Evolutionary conservation across 108 stramenopile genomes (phyloP), one percentile per base, ranked within the genome.

Genomic region (Skeletonema tropicum): DNA sequence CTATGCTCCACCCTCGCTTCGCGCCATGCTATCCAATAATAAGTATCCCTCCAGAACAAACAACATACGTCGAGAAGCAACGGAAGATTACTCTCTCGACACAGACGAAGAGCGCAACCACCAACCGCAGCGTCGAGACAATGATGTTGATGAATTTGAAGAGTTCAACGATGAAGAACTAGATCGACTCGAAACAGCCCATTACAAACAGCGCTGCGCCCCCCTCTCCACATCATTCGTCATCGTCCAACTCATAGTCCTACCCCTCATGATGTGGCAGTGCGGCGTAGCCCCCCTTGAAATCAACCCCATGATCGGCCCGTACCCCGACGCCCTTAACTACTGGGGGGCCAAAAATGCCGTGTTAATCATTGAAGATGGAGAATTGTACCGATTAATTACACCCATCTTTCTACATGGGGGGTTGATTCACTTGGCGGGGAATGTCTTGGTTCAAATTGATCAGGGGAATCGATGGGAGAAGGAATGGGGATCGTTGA

Each of bases 321-420:
- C 92, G 0, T 91, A 91, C 64, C 95, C 95, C 13, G 91, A 92
- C 66, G 89, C 89, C 15, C 62, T 95, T 2, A 83, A 82, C 63
- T 88, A 95, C 30, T 96, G 92, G 92, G 95, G 95, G 15, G 95
- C 87, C 62, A 96, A 96, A 62, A 96, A 96, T 68, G 74, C 92
- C 3, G 82, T 89, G 48, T 57, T 86, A 26, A 94, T 96, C 58
- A 67, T 96, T 23, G 92, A 92, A 7, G 90, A 91, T 48, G 84
- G 80, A 17, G 90, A 96, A 69, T 84, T 77, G 69, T 93, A 80
- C 76, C 68, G 95, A 30, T 57, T 96, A 41, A 17, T 91, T 10
- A 92, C 92, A 4, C 95, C 95, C 15, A 88, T 92, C 60, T 79
- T 96, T 23, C 68, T 96, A 21, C 92, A 96, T 71, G 91, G 91